Evolutionary conservation across 345 rosid species (phyloP), one percentile per base, ranked within the genome.

Genomic region (Gynandropsis gynandra): DNA sequence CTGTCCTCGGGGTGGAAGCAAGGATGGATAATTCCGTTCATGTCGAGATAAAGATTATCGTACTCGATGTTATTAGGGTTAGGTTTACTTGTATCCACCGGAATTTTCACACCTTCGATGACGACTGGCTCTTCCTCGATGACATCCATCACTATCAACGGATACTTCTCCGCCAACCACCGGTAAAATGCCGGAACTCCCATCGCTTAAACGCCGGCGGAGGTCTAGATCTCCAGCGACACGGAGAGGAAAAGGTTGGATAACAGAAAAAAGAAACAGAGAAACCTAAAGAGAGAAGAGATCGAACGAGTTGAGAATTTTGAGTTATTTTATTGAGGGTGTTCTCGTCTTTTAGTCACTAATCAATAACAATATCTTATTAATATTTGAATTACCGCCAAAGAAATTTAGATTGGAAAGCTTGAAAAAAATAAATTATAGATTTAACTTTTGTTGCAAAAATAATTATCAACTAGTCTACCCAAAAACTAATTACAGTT

Each of bases 11-110:
- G 99, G 32, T 93, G 99, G 52, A 93, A 93, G 73, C 99, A 93
- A 34, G 99, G 99, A 38, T 93, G 99, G 21, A 93, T 85, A 63
- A 93, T 93, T 71, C 95, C 95, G 59, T 93, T 93, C 99, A 88
- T 93, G 42, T 93, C 99, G 65, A 93, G 97, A 67, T 88, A 93
- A 14, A 93, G 76, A 66, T 93, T 88, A 65, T 93, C 99, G 47
- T 66, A 93, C 56, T 88, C 97, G 14, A 88, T 45, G 14, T 66
- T 53, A 74, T 93, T 93, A 15, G 99, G 99, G 42, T 88, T 88
- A 48, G 87, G 81, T 61, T 70, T 78, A 61, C 99, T 93, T 7
- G 97, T 83, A 65, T 93, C 95, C 39, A 93, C 94, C 2, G 99
- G 97, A 69, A 93, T 76, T 68, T 74, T 57, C 38, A 80, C 68